Percentiles rank a stretch among this genome's conserved stretches.
Conservation (phyloP, 192 early-diverging fungal species). For the Gonapodya prolifera region DNA sequence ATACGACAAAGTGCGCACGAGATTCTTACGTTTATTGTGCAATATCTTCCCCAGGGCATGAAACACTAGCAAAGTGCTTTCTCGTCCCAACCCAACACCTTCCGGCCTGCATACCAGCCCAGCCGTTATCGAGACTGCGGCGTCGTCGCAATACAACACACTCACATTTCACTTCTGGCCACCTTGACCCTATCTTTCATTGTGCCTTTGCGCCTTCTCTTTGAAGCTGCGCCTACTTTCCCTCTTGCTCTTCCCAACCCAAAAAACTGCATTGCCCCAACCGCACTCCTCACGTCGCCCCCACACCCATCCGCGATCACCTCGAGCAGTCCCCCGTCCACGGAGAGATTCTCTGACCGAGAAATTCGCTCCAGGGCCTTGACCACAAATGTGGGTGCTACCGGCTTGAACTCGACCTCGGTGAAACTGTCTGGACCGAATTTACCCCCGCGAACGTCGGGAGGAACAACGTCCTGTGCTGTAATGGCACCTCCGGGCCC, state of each 20-base stretch:
- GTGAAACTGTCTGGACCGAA: constrained; percentile 13
- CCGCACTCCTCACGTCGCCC: background rate
- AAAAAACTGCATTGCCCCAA: background rate
- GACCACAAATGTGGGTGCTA: constrained; percentile 45
- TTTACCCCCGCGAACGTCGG: constrained; percentile 14
- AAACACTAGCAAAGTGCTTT: constrained; percentile 35
- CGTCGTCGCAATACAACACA: background rate
- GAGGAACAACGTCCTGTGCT: constrained; percentile 13
- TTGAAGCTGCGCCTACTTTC: background rate
- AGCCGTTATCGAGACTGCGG: background rate
- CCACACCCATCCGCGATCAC: background rate
- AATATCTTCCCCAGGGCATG: constrained; percentile 51
- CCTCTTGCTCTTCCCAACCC: background rate
- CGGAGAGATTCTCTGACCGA: background rate
- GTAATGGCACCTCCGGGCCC: constrained; percentile 9
- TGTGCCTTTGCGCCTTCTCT: background rate
- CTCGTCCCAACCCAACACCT: constrained; percentile 12
- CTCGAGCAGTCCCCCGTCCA: background rate
- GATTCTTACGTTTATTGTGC: constrained; percentile 34
- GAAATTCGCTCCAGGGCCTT: constrained; percentile 37
- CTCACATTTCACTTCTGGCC: background rate
- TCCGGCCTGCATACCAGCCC: background rate
- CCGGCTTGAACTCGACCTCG: constrained; percentile 37
- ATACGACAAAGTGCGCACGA: constrained; percentile 8
- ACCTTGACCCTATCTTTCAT: background rate